phyloP scores from a whole-genome alignment of 202 grass and related monocot genomes.

The Alloteropsis angusta region DNA sequence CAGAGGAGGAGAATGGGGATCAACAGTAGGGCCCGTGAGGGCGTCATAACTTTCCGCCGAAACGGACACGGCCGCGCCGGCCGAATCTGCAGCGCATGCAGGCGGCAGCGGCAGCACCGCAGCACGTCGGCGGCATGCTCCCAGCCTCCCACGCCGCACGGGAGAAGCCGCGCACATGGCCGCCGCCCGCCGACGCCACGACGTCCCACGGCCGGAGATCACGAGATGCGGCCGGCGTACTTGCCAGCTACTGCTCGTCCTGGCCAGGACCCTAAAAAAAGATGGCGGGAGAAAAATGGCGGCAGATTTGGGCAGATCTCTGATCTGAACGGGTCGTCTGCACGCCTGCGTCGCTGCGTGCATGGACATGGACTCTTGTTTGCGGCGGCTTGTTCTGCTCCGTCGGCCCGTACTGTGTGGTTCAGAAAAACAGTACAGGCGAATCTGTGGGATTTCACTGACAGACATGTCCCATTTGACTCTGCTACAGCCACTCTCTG shows the following conservation, averaged over 20 bases:
- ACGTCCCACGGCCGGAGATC: neutral
- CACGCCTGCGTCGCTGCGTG: neutral
- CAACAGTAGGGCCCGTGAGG: conserved; percentile 23
- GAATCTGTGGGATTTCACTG: neutral
- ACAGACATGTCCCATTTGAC: neutral
- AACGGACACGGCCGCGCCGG: neutral
- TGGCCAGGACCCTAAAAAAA: neutral
- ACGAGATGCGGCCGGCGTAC: neutral
- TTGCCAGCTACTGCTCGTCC: neutral
- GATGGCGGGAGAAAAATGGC: neutral
- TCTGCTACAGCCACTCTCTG: neutral
- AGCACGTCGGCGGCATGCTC: neutral
- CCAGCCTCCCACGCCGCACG: neutral
- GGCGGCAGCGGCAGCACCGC: neutral
- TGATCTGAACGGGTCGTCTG: neutral
- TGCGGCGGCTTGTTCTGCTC: no score
- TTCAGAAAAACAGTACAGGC: neutral
- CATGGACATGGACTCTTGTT: neutral
- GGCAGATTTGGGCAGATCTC: neutral
- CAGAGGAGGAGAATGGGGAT: no score
- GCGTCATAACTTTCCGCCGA: neutral
- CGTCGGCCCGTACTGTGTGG: neutral
- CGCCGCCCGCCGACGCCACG: neutral
- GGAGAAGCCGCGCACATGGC: neutral
- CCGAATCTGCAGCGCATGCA: neutral